phyloP scores from a whole-genome alignment of 2,329 filamentous ascomycete species.

The Aplosporella prunicola region DNA sequence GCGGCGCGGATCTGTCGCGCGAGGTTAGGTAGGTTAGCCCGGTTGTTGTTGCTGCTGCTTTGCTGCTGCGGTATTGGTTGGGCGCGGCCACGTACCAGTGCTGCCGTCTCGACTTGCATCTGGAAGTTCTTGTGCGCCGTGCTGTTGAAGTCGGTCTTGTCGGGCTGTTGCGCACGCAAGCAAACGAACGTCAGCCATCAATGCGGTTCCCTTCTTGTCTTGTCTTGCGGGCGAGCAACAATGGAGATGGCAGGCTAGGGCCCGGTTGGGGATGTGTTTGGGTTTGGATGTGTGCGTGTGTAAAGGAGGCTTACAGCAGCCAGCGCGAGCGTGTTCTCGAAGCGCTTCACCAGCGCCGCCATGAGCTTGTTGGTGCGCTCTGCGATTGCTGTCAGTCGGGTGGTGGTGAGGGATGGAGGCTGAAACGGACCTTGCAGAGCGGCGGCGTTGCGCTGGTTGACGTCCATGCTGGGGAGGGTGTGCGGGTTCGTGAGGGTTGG shows the following conservation, averaged over 20 bases:
- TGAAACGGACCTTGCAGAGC: constrained; percentile 26
- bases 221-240: not conserved
- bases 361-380: constrained; percentile 32
- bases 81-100: constrained; percentile 50
- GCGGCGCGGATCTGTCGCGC: constrained; percentile 44
- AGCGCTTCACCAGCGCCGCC: constrained; percentile 39
- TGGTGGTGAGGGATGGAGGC: not conserved
- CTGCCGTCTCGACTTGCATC: constrained; percentile 49
- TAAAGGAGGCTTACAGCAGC: constrained; percentile 34
- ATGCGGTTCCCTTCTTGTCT: not conserved
- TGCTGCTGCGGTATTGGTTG: constrained; percentile 56
- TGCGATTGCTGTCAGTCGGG: constrained; percentile 14
- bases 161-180: too few relatives aligned
- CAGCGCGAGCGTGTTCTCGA: constrained; percentile 47
- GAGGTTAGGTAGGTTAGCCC: not conserved
- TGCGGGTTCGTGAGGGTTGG: too few relatives aligned
- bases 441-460: constrained; percentile 33
- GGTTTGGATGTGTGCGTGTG: too few relatives aligned
- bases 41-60: constrained; percentile 55
- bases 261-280: not conserved
- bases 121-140: constrained; percentile 50
- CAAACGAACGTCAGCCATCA: not conserved
- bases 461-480: constrained; percentile 25
- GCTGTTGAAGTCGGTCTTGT: constrained; percentile 43
- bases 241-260: too few relatives aligned